Conservation (phyloP, 257 asterid species). For the Solanum chiquidenum region DNA sequence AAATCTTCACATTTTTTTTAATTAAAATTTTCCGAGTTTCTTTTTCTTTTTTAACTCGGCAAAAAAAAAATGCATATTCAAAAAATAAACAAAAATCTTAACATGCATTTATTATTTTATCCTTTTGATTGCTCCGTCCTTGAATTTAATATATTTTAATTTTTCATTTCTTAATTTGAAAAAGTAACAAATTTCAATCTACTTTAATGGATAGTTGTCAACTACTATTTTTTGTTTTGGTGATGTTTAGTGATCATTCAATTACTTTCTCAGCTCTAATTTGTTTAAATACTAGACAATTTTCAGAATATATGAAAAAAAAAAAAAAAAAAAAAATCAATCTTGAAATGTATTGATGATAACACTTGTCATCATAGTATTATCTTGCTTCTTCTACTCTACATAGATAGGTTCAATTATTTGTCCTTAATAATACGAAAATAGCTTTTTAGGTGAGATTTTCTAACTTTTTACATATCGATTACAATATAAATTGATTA, state of each 20-base stretch:
- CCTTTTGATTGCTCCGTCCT: too few species aligned
- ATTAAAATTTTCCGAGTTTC: too few species aligned
- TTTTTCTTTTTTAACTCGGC: too few species aligned
- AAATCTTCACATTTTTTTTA: too few species aligned
- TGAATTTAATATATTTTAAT: too few species aligned
- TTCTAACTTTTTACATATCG: too few species aligned
- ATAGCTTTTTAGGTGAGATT: not conserved
- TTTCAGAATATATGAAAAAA: not conserved
- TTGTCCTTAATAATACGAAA: not conserved
- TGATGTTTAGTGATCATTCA: not conserved
- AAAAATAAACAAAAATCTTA: too few species aligned
- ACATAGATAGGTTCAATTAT: not conserved
- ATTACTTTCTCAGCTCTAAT: not conserved
- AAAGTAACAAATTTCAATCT: not conserved
- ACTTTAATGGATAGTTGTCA: too few species aligned
- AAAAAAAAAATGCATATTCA: too few species aligned
- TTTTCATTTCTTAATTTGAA: not conserved
- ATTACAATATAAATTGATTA: not conserved
- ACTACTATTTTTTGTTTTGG: not conserved
- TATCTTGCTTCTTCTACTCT: too few species aligned
- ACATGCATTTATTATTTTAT: too few species aligned
- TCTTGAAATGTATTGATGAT: not conserved
- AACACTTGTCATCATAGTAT: not conserved
- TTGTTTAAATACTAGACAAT: too few species aligned
- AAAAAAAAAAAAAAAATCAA: not conserved